Base-by-base conservation (phyloP, 768 basidiomycete species). In the Serpula lacrymans region DNA sequence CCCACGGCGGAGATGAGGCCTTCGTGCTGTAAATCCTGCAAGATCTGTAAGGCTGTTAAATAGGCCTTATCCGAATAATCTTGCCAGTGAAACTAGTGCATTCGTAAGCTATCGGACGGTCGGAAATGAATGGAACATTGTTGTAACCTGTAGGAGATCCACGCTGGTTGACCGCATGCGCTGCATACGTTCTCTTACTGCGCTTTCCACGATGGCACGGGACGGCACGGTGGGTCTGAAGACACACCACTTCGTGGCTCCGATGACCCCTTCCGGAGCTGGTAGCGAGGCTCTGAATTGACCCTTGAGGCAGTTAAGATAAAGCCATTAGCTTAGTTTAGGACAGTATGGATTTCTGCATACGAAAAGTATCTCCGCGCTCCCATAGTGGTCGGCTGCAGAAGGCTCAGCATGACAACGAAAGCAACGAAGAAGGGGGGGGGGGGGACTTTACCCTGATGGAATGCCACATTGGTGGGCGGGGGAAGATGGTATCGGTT, bases 201-300 rank as follows among this genome's bases (percentile, higher is more conserved):
- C 82, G 7, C 71, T 72, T 49, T 80, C 70, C 35, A 88, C 84
- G 38, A 72, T 60, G 22, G 68, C 59, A 6, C 75, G 76, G 3
- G 83, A 72, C 2, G 76, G 67, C 11, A 60, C 60, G 12, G 69
- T 65, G 21, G 65, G 63, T 42, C 74, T 70, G 66, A 90, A 90
- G 11, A 88, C 76, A 58, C 88, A 90, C 87, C 86, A 92, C 56
- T 92, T 92, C 2, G 90, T 92, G 1, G 83, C 86, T 30, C 86
- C 84, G 18, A 90, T 46, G 8, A 85, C 71, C 3, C 60, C 51
- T 26, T 65, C 54, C 21, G 70, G 53, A 22, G 62, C 47, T 21
- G 67, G 57, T 13, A 77, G 59, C 10, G 71, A 66, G 46, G 64
- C 54, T 51, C 73, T 73, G 62, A 85, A 86, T 57, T 84, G 78